phyloP scores from a whole-genome alignment of 2,329 filamentous ascomycete species.

The Ceratocystis lukuohia region DNA sequence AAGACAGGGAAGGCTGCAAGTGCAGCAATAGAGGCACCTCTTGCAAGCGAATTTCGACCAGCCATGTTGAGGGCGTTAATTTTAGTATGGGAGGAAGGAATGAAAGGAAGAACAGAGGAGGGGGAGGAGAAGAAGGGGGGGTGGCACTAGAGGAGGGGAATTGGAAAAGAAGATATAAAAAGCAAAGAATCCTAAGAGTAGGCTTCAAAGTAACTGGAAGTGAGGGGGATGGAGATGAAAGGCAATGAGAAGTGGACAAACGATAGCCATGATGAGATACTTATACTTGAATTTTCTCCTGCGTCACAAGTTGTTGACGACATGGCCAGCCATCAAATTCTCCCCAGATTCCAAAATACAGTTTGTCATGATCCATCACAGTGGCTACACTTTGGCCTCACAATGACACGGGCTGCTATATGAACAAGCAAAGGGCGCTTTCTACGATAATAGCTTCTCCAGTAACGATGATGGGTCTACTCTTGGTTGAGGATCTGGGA shows the following conservation, averaged over 20 bases:
- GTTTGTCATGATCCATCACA: neutral
- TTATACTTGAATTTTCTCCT: neutral
- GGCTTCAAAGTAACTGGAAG: neutral
- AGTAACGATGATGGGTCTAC: neutral
- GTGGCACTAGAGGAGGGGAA: neutral
- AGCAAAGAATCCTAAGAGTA: neutral
- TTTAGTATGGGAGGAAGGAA: neutral
- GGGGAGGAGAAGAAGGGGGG: neutral
- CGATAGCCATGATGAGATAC: neutral
- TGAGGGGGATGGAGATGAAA: neutral
- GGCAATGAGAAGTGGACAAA: neutral
- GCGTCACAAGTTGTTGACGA: neutral
- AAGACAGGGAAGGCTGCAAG: neutral
- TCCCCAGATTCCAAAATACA: neutral
- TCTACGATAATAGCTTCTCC: neutral
- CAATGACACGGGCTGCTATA: neutral
- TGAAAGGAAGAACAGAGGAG: slow-evolving; percentile 6
- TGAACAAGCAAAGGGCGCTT: neutral
- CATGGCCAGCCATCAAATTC: neutral
- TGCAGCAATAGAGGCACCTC: slow-evolving; percentile 8
- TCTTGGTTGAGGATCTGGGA: too few relatives aligned
- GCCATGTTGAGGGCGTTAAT: slow-evolving; percentile 13
- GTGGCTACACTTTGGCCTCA: neutral
- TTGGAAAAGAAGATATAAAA: neutral
- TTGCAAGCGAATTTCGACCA: slow-evolving; percentile 4